Evolutionary conservation across 2,329 filamentous ascomycete genomes (phyloP), one percentile per base, ranked within the genome.

Genomic region (Geosmithia flava): DNA sequence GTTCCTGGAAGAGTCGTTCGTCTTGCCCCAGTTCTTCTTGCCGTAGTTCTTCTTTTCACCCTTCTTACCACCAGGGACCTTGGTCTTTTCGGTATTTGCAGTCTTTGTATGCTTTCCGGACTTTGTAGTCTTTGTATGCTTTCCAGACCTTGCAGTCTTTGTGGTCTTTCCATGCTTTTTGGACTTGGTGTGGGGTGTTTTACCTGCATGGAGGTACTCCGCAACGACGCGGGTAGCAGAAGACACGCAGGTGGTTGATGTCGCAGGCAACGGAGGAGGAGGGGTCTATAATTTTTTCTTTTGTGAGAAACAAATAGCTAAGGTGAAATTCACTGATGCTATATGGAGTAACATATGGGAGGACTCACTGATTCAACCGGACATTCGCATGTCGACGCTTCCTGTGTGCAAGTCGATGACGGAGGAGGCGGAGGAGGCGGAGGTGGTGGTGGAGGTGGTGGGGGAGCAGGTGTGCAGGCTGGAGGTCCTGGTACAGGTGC

Each of bases 401-500:
- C 11, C 11, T 37, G 33, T 13, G 33, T 7, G 33, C 33, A 13
- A 3, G 33, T 37, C 6, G 20, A 42, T n/a, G 43, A 8, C n/a
- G 4, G 43, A 23, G 43, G 23, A 29, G 43, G 43, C 8, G 8
- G 43, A 27, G 43, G 23, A 27, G 43, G 43, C 20, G 42, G 52
- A n/a, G 39, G 50, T 20, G 41, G 41, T 11, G 41, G 41, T 11
- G 41, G 41, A 42, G 41, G 41, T n/a, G 41, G 41, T n/a, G 41
- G 41, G 41, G 10, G 8, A 19, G 19, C 41, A 10, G 41, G 19
- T n/a, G 41, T 42, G 19, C 8, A 39, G 8, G 8, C 33, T 39
- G 33, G 33, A 39, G 11, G 39, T 40, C 39, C 15, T 40, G 15
- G 39, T 5, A 52, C 51, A 23, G 50, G 54, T 42, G 51, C 53